Base-by-base conservation (phyloP, 768 basidiomycete genomes). In the Leccinum uliginosum region DNA sequence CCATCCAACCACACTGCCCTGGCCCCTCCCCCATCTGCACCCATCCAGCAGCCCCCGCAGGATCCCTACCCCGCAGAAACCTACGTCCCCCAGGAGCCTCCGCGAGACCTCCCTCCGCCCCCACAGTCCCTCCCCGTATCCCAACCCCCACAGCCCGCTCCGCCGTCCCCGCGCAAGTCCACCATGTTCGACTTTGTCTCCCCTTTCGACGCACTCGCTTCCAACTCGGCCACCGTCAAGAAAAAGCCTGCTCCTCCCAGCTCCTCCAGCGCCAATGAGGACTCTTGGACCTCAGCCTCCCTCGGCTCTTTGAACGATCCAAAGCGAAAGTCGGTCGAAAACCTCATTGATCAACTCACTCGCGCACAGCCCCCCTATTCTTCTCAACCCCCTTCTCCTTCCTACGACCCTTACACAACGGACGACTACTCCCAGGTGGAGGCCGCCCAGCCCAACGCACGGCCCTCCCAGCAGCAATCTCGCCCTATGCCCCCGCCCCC, bases 151-250 rank as follows among this genome's bases (percentile, higher is more conserved):
- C 79, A 78, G 50, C 81, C 77, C 56, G 75, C 81, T 3, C 83
- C 86, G 0, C 82, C 89, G 29, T 85, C 87, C 43, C 81, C 86
- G 23, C 86, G 84, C 64, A 86, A 87, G 70, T 87, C 89, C 50
- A 83, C 89, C 50, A 83, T 91, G 81, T 93, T 93, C 63, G 89
- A 92, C 38, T 93, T 89, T 59, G 79, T 87, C 50, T 91, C 89
- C 50, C 86, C 91, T 2, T 92, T 93, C 63, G 91, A 93, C 62
- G 90, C 88, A 24, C 79, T 93, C 47, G 78, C 73, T n/a, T 61
- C 83, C 8, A 73, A 78, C n/a, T 32, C 67, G 1, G 67, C 69
- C 43, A 54, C 78, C 17, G 69, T 80, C 54, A 88, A 87, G 76
- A 89, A 90, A 69, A 90, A 89, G 67, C 83, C 84, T 11, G 59